A percentile compares a stretch with the other conserved stretches of the same genome.
Conservation (phyloP, 768 basidiomycete genomes). For the Lentinus brumalis region DNA sequence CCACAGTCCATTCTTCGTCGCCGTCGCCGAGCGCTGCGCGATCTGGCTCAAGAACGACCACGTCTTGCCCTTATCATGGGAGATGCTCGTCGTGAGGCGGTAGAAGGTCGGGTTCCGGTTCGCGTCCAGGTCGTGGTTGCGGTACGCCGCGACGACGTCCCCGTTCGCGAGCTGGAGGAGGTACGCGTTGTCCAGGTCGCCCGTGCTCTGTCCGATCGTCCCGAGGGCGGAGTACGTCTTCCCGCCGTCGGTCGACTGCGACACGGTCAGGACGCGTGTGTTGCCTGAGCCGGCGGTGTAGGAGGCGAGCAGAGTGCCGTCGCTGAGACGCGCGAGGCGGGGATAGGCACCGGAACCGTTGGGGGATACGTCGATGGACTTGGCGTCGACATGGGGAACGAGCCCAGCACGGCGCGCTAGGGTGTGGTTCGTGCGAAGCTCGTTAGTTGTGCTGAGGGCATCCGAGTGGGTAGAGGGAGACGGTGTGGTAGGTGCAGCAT, state of each 20-base stretch:
- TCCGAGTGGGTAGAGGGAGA: too few species aligned
- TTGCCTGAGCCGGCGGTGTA: background rate
- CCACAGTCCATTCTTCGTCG: constrained; percentile 1
- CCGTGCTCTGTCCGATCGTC: background rate
- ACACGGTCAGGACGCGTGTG: background rate
- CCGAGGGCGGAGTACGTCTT: background rate
- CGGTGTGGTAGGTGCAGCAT: too few species aligned
- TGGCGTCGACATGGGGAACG: background rate
- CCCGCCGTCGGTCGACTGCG: background rate
- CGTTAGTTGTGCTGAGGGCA: background rate
- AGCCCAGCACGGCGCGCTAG: background rate
- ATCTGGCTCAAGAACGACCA: constrained; percentile 1
- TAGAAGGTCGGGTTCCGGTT: background rate
- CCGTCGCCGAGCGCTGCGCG: background rate
- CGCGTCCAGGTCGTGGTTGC: constrained; percentile 3
- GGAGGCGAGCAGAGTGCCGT: background rate
- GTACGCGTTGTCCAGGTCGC: constrained; percentile 5
- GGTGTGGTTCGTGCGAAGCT: background rate
- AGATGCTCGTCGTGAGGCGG: background rate
- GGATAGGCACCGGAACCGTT: background rate
- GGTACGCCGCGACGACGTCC: constrained; percentile 2
- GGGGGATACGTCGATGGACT: background rate
- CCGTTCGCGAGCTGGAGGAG: constrained; percentile 3
- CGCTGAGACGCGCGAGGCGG: background rate
- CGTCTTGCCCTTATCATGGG: background rate